Conservation (phyloP, 495 filamentous ascomycete genomes). For the Penicillium paxilli region DNA sequence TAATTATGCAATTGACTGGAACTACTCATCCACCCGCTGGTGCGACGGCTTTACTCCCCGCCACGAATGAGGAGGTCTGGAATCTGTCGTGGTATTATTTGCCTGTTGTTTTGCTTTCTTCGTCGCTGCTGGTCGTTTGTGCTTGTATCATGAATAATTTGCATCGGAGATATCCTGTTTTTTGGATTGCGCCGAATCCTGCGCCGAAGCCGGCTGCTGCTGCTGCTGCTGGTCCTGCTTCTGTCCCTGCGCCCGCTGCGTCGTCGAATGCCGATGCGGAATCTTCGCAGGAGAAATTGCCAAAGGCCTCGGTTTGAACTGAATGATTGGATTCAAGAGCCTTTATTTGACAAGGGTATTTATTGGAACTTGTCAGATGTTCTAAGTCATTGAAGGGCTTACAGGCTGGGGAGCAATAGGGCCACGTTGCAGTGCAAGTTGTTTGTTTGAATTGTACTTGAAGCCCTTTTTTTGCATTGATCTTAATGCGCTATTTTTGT, state of each 20-base stretch:
- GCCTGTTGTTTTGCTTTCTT: conserved; percentile 62
- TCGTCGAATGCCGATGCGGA: not conserved
- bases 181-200: conserved; percentile 55
- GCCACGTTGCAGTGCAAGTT: not conserved
- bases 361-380: not conserved
- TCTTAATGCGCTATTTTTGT: not conserved
- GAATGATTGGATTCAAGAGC: not conserved
- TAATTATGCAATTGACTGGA: conserved; percentile 70
- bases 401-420: too few species aligned
- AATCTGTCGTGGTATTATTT: conserved; percentile 70
- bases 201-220: not conserved
- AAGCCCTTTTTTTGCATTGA: not conserved
- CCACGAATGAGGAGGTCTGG: conserved; percentile 53
- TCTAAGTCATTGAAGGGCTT: not conserved
- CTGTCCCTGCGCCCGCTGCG: not conserved
- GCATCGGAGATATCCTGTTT: conserved; percentile 67
- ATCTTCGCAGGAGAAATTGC: conserved; percentile 5
- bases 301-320: conserved; percentile 15
- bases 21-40: conserved; percentile 83
- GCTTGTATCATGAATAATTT: conserved; percentile 74
- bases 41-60: conserved; percentile 76
- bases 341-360: not conserved
- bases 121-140: conserved; percentile 56
- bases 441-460: too few species aligned
- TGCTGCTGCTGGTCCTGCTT: not conserved